phyloP scores from a whole-genome alignment of 2,329 filamentous ascomycete genomes.

The Colletotrichum liriopes region DNA sequence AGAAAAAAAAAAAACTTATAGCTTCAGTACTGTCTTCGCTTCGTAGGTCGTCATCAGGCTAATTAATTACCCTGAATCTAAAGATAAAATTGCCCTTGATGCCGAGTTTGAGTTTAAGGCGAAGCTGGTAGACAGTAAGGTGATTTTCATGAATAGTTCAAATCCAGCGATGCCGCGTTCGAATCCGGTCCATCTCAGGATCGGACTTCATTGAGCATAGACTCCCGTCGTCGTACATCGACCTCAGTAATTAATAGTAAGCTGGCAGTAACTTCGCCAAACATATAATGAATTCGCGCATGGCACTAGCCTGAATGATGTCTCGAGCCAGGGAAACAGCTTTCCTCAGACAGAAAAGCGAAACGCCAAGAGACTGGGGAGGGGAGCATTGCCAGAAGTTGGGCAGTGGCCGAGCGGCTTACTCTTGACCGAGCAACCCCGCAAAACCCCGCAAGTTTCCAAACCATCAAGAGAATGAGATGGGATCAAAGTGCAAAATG shows the following conservation, averaged over 20 bases:
- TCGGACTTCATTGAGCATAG: background rate
- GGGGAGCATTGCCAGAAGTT: constrained; percentile 3
- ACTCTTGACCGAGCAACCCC: constrained; percentile 22
- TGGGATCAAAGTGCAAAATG: constrained; percentile 13
- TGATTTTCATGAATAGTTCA: background rate
- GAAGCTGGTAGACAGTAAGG: background rate
- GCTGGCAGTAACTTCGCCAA: background rate
- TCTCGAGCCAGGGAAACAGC: background rate
- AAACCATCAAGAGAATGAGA: constrained; percentile 8
- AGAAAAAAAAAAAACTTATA: background rate
- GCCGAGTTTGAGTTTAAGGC: background rate
- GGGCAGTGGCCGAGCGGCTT: constrained; percentile 1
- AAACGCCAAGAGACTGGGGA: constrained; percentile 28
- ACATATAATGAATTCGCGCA: background rate
- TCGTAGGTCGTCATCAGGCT: background rate
- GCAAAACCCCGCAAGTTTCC: constrained; percentile 37
- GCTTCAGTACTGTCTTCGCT: background rate
- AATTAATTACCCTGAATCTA: no score
- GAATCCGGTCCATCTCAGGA: background rate
- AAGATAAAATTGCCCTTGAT: background rate
- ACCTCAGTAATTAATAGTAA: background rate
- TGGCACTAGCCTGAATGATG: background rate
- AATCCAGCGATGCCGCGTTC: no score
- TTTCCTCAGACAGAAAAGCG: constrained; percentile 22
- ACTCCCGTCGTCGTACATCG: background rate